A percentile compares a stretch with the other conserved stretches of the same genome.
phyloP scores from a whole-genome alignment of 208 protist species.

The Leishmania turanica region DNA sequence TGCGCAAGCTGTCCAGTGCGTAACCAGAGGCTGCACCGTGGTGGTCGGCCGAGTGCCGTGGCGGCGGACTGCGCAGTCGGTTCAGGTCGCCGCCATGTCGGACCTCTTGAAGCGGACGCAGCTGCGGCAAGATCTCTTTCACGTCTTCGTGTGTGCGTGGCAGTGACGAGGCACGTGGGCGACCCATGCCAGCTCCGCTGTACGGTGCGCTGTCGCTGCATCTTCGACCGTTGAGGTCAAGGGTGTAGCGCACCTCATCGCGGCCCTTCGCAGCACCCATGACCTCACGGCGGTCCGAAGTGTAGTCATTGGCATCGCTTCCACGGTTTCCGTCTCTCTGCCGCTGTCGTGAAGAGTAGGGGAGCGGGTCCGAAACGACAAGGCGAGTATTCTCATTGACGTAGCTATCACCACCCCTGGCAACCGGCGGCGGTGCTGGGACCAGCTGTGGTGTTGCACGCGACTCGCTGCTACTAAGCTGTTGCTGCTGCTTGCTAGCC shows the following conservation, averaged over 20 bases:
- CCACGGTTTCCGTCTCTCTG: neutral
- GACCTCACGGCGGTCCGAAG: neutral
- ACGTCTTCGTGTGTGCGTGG: conserved; percentile 24
- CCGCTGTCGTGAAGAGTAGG: conserved; percentile 2
- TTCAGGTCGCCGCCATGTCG: neutral
- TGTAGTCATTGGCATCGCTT: neutral
- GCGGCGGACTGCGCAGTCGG: conserved; percentile 1
- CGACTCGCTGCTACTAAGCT: neutral
- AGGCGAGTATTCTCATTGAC: conserved; percentile 19
- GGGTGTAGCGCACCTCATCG: neutral
- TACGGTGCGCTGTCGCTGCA: neutral
- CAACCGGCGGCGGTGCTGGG: neutral
- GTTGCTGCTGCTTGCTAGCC: conserved; percentile 1
- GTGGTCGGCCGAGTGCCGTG: neutral
- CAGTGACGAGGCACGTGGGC: conserved; percentile 21
- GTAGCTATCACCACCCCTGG: conserved; percentile 13
- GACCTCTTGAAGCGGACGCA: conserved; percentile 20
- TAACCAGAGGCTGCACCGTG: neutral
- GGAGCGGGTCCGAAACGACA: conserved; percentile 9
- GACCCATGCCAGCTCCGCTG: neutral
- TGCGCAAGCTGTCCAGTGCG: neutral
- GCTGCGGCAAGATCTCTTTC: conserved; percentile 20
- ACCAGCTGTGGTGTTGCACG: neutral
- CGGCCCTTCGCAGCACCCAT: neutral
- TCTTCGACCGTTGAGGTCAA: neutral